phyloP scores from a whole-genome alignment of 139 green algal genomes.

The Gonium pectorale region DNA sequence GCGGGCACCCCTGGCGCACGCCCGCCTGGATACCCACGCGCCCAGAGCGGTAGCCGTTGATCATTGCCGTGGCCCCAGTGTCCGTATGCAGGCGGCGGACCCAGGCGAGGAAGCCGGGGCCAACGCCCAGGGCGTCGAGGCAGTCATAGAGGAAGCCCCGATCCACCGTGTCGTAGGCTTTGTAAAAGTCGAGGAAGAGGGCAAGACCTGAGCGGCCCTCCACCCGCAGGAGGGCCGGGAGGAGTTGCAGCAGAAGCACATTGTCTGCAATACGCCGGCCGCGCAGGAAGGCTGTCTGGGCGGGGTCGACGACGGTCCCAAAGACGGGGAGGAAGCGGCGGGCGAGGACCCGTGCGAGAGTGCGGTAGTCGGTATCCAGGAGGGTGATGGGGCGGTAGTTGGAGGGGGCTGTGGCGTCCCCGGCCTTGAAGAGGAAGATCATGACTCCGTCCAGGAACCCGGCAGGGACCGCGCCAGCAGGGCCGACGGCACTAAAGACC shows the following conservation, averaged over 20 bases:
- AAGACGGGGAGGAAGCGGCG: conserved; percentile 11
- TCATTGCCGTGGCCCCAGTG: not conserved
- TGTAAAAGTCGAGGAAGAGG: conserved; percentile 41
- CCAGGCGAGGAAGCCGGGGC: conserved; percentile 30
- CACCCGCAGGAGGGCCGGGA: conserved; percentile 12
- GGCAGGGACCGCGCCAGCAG: not conserved
- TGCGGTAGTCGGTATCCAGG: conserved; percentile 49
- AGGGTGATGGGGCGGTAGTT: conserved; percentile 60
- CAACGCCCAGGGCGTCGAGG: conserved; percentile 31
- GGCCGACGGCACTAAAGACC: not conserved
- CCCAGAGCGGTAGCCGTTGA: conserved; percentile 29
- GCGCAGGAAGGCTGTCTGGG: conserved; percentile 54
- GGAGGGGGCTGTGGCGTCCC: not conserved
- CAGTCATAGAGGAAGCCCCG: conserved; percentile 28
- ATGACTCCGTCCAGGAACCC: conserved; percentile 52
- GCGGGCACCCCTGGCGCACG: conserved; percentile 48
- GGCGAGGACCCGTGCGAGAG: conserved; percentile 44
- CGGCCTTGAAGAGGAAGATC: conserved; percentile 42
- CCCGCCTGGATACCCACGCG: conserved; percentile 8
- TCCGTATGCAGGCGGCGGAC: conserved; percentile 12
- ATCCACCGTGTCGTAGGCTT: conserved; percentile 52
- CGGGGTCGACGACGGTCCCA: conserved; percentile 7
- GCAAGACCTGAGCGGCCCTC: not conserved
- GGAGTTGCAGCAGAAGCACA: conserved; percentile 41
- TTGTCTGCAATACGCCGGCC: conserved; percentile 50